Evolutionary conservation across 352 stramenopile genomes (phyloP), one percentile per base, ranked within the genome.

Genomic region (Thalassiosira hispida): DNA sequence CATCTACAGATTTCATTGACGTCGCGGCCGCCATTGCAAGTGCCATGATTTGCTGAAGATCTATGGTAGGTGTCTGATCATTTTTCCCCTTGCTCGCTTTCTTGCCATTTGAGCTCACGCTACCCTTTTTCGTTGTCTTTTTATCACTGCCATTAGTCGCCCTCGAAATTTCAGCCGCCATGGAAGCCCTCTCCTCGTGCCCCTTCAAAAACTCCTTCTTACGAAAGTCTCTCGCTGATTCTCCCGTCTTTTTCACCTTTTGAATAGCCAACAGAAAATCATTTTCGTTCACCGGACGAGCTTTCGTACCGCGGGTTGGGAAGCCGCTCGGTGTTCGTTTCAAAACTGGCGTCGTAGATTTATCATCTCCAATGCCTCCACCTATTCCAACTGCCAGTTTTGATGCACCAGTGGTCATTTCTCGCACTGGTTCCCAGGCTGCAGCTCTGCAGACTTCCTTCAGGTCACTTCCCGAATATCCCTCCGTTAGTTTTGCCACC

Each of bases 381-480:
- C 55, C 20, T 23, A 51, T 18, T 18, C 56, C 73, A 1, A 89
- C 83, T 23, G 84, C 78, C 35, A 42, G 56, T 27, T 68, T 68
- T 11, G 86, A 86, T 44, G 77, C 76, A 53, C 87, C 79, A 33
- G 72, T 78, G 27, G 87, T 93, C 18, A 93, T 64, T 70, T 96
- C 92, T 53, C 96, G 93, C 29, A 98, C 95, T 0, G 95, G 94
- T 18, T 96, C 94, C 65, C 98, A 95, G 22, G 95, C 95, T 12
- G 96, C 96, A 49, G 97, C 96, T 70, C 97, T 96, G 76, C 96
- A 98, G 0, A 99, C 68, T 74, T 97, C 96, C 66, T 98, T 98
- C 25, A 99, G 83, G 80, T 99, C 97, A 63, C 95, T 98, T 35
- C 97, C 97, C 44, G 96, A 98, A 85, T 98, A 99, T 63, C 96